Base-by-base conservation (phyloP, 352 stramenopile species). In the Phytophthora foliorum region DNA sequence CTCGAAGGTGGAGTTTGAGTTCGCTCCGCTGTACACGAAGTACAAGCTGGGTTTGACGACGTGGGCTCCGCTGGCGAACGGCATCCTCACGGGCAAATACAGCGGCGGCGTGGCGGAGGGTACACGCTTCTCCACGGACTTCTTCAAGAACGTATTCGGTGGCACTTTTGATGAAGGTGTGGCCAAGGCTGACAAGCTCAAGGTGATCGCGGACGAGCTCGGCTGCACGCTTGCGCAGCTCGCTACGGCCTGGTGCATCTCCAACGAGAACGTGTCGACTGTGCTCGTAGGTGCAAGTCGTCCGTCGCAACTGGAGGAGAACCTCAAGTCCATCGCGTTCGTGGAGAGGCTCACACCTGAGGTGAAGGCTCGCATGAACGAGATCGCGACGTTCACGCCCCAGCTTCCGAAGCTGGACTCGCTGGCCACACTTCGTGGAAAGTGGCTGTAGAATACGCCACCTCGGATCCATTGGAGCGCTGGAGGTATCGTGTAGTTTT, bases 1-100 rank as follows among this genome's bases (percentile, higher is more conserved):
- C 31, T 77, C 80, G 22, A 63, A 71, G 11, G 69, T 89, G 22
- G 80, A 89, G 58, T 75, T 71, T 21, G 78, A 88, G 57, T 84
- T 81, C 66, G 46, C 55, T 38, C 65, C 69, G 17, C 66, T 88
- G 24, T 88, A 56, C 17, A 29, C 44, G 49, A 42, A 44, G 49
- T 56, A 56, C 49, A 56, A 56, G 29, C 31, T 57, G 21, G 77
- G 60, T 21, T 56, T 74, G 29, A 86, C 74, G 34, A 54, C 56
- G 42, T 54, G 21, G 27, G 19, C 27, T 14, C 42, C 56, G 14
- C 55, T 89, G 6, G 76, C 75, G 9, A 76, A 72, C 25, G 82
- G 82, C 13, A 51, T 91, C 17, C 69, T 91, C 42, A 87, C 82
- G 31, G 77, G 77, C 61, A 91, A 89, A 61, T 45, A 45, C 6